A percentile compares a stretch with the other conserved stretches of the same genome.
These are phyloP conservation scores for Puccinia triticina DNA, from an alignment of 1,284 basidiomycete genomes.

Conservation along the genomic window DNA sequence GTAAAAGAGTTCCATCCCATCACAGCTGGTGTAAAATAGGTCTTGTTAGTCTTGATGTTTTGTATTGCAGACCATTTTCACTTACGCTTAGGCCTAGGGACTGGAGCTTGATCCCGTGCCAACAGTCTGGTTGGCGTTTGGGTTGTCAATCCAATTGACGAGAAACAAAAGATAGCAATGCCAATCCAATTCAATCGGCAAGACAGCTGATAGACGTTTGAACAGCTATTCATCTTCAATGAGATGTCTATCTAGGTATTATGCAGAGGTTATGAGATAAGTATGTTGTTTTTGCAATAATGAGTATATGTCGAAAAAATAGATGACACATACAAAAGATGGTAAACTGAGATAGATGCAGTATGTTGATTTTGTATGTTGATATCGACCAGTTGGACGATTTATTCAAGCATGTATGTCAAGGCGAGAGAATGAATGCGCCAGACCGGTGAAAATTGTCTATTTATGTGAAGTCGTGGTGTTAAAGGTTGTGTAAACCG, in stretches of 20 bases:
- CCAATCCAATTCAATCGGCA: not conserved
- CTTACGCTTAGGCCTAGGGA: not conserved
- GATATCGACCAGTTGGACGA: too few species aligned
- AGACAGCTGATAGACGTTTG: not conserved
- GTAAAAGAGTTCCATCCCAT: conserved; percentile 37
- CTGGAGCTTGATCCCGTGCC: not conserved
- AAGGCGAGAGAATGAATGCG: too few species aligned
- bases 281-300: not conserved
- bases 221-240: not conserved
- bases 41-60: not conserved
- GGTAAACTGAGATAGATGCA: too few species aligned
- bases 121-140: not conserved
- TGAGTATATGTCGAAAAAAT: not conserved
- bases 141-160: not conserved
- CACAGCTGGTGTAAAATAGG: not conserved
- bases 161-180: not conserved
- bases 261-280: not conserved
- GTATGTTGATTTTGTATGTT: too few species aligned
- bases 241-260: not conserved
- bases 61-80: not conserved
- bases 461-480: too few species aligned
- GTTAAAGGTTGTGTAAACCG: too few species aligned
- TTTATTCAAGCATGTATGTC: too few species aligned
- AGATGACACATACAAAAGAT: too few species aligned
- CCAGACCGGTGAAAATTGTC: too few species aligned